Base-by-base conservation (phyloP, 1,139 yeast genomes). In the Hemisphaericaspora xylofermentans region DNA sequence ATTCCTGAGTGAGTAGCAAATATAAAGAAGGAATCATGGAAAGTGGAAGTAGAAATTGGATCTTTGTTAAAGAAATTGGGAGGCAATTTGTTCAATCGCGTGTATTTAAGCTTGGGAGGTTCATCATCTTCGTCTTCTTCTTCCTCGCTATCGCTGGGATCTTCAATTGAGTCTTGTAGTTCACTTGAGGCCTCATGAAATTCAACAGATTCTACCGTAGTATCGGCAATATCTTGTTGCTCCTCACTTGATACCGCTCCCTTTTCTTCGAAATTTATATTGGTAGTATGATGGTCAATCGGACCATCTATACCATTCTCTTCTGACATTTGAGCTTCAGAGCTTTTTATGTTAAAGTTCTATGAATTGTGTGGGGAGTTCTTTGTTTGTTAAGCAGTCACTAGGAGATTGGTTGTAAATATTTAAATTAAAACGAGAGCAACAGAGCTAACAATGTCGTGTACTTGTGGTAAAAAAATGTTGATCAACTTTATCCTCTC, bases 1-100 rank as follows among this genome's bases (percentile, higher is more conserved):
- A 86, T 61, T 0, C 98, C 98, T 0, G 94, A 80, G 53, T 93
- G 97, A 1, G 97, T 88, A 1, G 95, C 98, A 66, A 89, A 84
- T 13, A 86, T 79, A 51, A 84, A 78, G 34, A 81, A 71, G 2
- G 68, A 60, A 3, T 81, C 86, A 42, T 76, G 74, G 43, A 85
- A 76, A 13, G 71, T 64, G 47, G 84, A 76, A 0, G 89, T 66
- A 1, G 97, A 87, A 1, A 93, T 76, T 0, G 95, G 86, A 54
- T 93, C 97, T 36, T 78, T 75, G 33, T 63, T 65, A 61, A 89
- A 86, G 51, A 89, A 80, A 15, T 78, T 73, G 1, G 78, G 62
- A 0, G 96, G 94, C 2, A 88, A 70, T 35, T 76, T 73, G 5
- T 73, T 71, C 19, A 88, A 62, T 41, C 97, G 68, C 6, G 86